These are phyloP conservation scores for Moringa oleifera DNA, from an alignment of 345 rosid genomes.

Conservation along the genomic window DNA sequence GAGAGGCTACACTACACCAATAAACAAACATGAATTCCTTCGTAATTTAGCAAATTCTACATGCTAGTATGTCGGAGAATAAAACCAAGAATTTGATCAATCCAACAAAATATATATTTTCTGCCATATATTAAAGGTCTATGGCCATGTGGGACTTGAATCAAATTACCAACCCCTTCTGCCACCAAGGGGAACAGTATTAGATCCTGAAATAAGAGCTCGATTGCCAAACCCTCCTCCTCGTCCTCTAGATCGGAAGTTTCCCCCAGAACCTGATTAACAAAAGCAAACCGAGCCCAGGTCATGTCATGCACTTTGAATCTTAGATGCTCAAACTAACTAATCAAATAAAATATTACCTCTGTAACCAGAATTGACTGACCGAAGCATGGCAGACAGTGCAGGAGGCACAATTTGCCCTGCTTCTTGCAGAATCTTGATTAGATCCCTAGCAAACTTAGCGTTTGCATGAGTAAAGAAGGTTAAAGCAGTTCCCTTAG, in stretches of 20 bases:
- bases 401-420: conserved; percentile 70
- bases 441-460: conserved; percentile 77
- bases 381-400: conserved; percentile 54
- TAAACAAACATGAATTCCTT: too few species aligned
- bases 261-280: conserved; percentile 49
- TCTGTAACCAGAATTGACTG: conserved; percentile 41
- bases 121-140: too few species aligned
- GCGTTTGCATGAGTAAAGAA: conserved; percentile 82
- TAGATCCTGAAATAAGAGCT: conserved; percentile 62
- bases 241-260: conserved; percentile 73
- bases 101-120: too few species aligned
- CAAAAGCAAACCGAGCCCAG: not conserved
- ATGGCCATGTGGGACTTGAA: not conserved
- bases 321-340: not conserved
- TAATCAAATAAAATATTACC: conserved; percentile 34
- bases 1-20: too few species aligned
- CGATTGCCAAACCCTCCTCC: conserved; percentile 62
- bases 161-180: conserved; percentile 46
- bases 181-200: conserved; percentile 63
- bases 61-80: too few species aligned
- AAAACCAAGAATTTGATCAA: too few species aligned
- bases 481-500: conserved; percentile 83
- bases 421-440: conserved; percentile 89
- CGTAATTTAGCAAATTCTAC: too few species aligned
- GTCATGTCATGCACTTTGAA: not conserved